Percentiles rank a stretch among this genome's conserved stretches.
Evolutionary conservation across 2,329 filamentous ascomycete species (phyloP).

Genomic region (Pseudogymnoascus sp.): DNA sequence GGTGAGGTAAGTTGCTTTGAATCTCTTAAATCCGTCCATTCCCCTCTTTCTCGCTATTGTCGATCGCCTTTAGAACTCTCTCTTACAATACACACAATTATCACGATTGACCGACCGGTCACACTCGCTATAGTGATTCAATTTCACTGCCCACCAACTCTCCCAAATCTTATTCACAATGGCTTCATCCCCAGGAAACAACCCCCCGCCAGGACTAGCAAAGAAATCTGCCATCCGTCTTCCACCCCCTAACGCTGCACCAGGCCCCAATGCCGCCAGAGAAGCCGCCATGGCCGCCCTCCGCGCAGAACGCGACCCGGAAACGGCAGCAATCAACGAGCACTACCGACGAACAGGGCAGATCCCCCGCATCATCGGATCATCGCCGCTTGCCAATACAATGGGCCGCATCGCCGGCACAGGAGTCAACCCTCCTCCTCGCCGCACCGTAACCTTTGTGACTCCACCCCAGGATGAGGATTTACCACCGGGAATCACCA

Average conservation of each 20-base stretch:
- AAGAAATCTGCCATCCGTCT: neutral
- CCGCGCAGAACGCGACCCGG: neutral
- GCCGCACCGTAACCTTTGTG: neutral
- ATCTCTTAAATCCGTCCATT: neutral
- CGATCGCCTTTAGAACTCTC: neutral
- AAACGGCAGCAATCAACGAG: neutral
- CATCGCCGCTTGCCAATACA: neutral
- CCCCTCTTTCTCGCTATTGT: neutral
- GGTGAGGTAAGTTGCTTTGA: neutral
- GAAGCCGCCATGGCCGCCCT: neutral
- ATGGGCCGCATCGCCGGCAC: neutral
- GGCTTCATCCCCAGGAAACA: neutral
- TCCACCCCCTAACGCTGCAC: too few relatives aligned
- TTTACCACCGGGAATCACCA: neutral
- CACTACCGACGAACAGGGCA: neutral
- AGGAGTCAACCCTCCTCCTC: neutral
- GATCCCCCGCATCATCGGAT: neutral
- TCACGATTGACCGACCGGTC: neutral
- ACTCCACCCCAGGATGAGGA: neutral
- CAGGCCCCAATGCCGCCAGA: neutral
- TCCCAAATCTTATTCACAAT: neutral
- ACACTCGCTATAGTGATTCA: neutral
- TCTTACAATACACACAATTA: neutral
- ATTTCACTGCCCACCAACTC: neutral
- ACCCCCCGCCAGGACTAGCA: neutral